Evolutionary conservation across 495 filamentous ascomycete genomes (phyloP).

Genomic region (Penicillium paxilli): DNA sequence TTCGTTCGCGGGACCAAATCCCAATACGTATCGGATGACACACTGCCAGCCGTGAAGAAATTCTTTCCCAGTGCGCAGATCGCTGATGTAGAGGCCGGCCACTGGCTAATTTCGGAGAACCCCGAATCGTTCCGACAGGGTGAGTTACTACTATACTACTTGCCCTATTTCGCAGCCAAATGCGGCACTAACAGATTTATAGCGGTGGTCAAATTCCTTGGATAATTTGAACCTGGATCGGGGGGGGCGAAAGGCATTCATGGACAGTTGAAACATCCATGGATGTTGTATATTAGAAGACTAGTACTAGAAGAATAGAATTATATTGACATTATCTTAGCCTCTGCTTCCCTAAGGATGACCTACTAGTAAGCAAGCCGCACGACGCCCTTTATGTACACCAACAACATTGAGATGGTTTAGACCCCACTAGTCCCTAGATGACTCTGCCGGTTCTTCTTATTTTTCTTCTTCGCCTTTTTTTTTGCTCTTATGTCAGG

Average conservation of each 20-base stretch:
- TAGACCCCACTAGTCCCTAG: background rate
- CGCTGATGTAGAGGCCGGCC: conserved; percentile 81
- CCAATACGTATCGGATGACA: conserved; percentile 82
- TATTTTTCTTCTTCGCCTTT: background rate
- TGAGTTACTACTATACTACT: conserved; percentile 38
- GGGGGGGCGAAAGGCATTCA: too few relatives aligned
- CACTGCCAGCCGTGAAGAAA: conserved; percentile 79
- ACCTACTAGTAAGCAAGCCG: too few relatives aligned
- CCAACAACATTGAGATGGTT: background rate
- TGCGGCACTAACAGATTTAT: conserved; percentile 4
- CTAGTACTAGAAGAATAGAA: conserved; percentile 6
- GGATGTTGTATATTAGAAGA: conserved; percentile 1
- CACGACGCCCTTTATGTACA: too few relatives aligned
- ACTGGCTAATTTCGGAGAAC: conserved; percentile 94
- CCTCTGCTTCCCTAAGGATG: too few relatives aligned
- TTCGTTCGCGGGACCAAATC: conserved; percentile 84
- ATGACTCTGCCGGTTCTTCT: background rate
- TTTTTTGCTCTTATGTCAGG: background rate
- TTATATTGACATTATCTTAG: background rate
- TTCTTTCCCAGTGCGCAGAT: conserved; percentile 87
- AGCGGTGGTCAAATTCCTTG: conserved; percentile 45
- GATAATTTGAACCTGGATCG: conserved; percentile 5
- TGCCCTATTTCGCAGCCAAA: background rate
- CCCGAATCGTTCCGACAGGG: conserved; percentile 83
- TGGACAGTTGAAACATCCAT: background rate